phyloP scores from a whole-genome alignment of 106 monocot genomes.

The Dendrobium chrysotoxum region DNA sequence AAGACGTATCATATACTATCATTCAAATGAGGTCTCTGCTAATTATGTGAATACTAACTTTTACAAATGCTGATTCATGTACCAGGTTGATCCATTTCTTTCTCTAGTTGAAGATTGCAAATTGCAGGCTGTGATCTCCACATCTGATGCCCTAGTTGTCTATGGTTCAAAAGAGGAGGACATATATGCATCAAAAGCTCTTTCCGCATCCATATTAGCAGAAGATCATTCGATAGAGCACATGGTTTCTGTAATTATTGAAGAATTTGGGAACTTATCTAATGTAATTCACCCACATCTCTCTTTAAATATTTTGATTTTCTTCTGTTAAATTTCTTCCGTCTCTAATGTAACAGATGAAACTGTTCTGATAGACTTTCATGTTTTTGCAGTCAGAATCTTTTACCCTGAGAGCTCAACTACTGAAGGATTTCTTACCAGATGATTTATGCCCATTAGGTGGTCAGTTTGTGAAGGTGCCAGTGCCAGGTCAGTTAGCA shows the following conservation, averaged over 20 bases:
- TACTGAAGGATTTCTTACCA: conserved; percentile 54
- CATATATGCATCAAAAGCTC: conserved; percentile 39
- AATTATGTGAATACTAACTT: neutral
- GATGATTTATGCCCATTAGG: conserved; percentile 69
- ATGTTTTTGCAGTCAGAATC: conserved; percentile 38
- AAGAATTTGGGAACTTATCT: conserved; percentile 38
- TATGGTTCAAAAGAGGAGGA: conserved; percentile 83
- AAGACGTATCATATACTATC: neutral
- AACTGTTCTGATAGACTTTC: neutral
- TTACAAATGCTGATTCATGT: conserved; percentile 4
- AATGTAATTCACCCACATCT: conserved; percentile 30
- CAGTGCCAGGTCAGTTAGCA: conserved; percentile 19
- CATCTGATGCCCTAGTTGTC: conserved; percentile 11
- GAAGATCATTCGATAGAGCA: conserved; percentile 41
- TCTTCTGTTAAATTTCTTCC: neutral
- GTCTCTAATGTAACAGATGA: neutral
- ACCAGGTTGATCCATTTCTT: conserved; percentile 82
- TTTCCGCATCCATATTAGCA: conserved; percentile 28
- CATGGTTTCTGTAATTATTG: conserved; percentile 49
- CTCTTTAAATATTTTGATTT: neutral
- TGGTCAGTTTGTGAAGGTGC: conserved; percentile 39
- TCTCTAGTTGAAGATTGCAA: conserved; percentile 49
- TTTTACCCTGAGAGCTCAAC: conserved; percentile 32
- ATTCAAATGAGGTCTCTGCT: neutral
- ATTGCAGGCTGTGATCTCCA: conserved; percentile 32